Base-by-base conservation (phyloP, 176 grass and related monocot genomes). In the Oryza officinalis region DNA sequence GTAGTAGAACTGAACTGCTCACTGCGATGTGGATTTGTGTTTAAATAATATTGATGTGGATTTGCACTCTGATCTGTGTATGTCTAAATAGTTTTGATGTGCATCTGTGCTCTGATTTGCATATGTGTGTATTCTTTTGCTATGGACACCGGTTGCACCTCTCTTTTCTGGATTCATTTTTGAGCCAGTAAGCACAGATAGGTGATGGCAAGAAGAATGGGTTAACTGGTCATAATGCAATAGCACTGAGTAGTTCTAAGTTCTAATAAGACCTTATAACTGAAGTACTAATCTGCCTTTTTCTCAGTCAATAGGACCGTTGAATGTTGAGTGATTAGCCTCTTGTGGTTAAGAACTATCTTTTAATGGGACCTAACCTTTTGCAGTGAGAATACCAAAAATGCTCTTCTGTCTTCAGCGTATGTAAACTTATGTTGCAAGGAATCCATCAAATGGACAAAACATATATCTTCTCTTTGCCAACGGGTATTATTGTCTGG, bases 401-500 rank as follows among this genome's bases (percentile, higher is more conserved):
- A 78, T 71, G 83, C 84, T 80, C 91, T 98, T 81, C 28, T 95
- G 63, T 86, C 96, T 14, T 89, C 91, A 71, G 91, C 96, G 63
- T 94, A 91, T 92, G 91, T 98, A 75, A 94, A 98, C 65, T 84
- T 98, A 27, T 85, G 94, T 64, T 95, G 91, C 81, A 94, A 98
- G 85, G 85, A 95, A 67, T 85, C 87, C 43, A 79, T 81, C 37
- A 80, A 95, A 74, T 98, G 85, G 84, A 83, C 93, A 47, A 92
- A 88, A 88, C 77, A 92, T 27, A 98, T 98, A 78, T 92, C 93
- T 82, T 98, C 91, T 77, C 84, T 98, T 81, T 93, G 91, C 81
- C 89, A 93, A 80, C 89, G 93, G 54, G 79, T 98, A 72, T 63
- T 98, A 67, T 88, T 98, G 82, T 93, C 93, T 93, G 96, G 96